Base-by-base conservation (phyloP, 2,329 filamentous ascomycete genomes). In the Pseudogymnoascus destructans region DNA sequence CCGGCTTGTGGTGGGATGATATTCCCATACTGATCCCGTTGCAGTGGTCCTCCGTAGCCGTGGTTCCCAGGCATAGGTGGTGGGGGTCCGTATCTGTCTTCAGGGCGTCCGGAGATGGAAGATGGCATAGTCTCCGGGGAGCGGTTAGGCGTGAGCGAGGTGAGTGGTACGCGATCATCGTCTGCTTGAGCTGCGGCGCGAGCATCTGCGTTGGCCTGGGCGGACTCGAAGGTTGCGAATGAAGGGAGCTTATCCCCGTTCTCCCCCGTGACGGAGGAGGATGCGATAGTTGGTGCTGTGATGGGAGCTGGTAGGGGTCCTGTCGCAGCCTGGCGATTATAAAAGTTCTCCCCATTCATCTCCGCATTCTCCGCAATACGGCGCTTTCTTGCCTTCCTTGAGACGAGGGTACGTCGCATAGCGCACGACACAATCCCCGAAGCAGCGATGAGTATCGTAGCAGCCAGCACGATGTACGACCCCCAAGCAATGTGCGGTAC, bases 311-410 rank as follows among this genome's bases (percentile, higher is more conserved):
- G 62, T 3, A 57, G 59, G 13, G 61, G 46, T 8, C 61, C 65
- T 0, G 30, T 33, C 5, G 52, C 52, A 7, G 55, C 78, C 71
- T 86, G 81, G 60, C 85, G 79, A 66, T 85, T 86, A 72, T 95
- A 96, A 70, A 86, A 96, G 68, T 91, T 93, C 66, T 93, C 84
- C 25, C 92, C 92, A 69, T 88, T 97, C 91, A 97, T 97, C 70
- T 97, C 91, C 6, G 91, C 89, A 69, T 97, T 95, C 71, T 95
- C 87, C 2, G 84, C 89, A 68, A 97, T 95, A 49, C 89, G 82
- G 75, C 85, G 89, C 77, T 93, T 91, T 62, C 91, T 81, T n/a
- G 91, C 88, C 74, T 96, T 96, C 66, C 92, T 82, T 71, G 88
- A 88, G 61, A 96, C 88, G 59, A 97, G 76, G 2, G 91, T 95